These are phyloP conservation scores for Arabidopsis arenosa DNA, from an alignment of 345 rosid species.

Conservation along the genomic window DNA sequence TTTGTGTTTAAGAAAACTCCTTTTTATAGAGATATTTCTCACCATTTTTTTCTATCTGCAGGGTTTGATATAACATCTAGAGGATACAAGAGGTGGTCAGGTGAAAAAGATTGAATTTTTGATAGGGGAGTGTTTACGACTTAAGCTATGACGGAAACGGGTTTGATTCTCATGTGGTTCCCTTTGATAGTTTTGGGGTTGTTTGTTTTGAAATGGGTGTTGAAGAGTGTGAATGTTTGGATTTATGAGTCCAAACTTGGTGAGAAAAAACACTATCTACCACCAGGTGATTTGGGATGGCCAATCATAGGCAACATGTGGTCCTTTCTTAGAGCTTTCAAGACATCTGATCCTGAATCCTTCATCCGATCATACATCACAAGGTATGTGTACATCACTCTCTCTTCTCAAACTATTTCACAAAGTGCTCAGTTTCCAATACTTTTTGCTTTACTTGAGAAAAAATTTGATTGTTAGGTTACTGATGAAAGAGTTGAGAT, in stretches of 20 bases:
- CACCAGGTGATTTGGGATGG: slow-evolving; percentile 91
- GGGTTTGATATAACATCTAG: slow-evolving; percentile 14
- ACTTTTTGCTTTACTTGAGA: not conserved
- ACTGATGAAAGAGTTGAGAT: no score
- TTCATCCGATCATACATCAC: slow-evolving; percentile 50
- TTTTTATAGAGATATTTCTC: slow-evolving; percentile 9
- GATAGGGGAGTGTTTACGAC: not conserved
- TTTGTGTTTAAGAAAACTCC: not conserved
- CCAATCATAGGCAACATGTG: slow-evolving; percentile 90
- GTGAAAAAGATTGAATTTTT: slow-evolving; percentile 24
- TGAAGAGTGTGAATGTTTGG: slow-evolving; percentile 61
- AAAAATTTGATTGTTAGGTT: no score
- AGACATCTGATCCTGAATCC: slow-evolving; percentile 72
- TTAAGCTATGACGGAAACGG: slow-evolving; percentile 32
- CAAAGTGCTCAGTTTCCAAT: not conserved
- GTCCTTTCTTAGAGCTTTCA: slow-evolving; percentile 83
- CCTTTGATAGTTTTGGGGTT: slow-evolving; percentile 32
- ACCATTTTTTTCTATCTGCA: slow-evolving; percentile 24
- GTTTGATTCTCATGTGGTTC: slow-evolving; percentile 21
- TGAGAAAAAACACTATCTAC: slow-evolving; percentile 53
- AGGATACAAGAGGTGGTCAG: slow-evolving; percentile 5
- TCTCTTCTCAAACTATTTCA: not conserved
- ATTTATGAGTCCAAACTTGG: slow-evolving; percentile 65
- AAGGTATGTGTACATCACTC: no score
- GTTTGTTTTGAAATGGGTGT: slow-evolving; percentile 51